Conservation (phyloP, 768 basidiomycete genomes). For the Phylloporus scabripes region DNA sequence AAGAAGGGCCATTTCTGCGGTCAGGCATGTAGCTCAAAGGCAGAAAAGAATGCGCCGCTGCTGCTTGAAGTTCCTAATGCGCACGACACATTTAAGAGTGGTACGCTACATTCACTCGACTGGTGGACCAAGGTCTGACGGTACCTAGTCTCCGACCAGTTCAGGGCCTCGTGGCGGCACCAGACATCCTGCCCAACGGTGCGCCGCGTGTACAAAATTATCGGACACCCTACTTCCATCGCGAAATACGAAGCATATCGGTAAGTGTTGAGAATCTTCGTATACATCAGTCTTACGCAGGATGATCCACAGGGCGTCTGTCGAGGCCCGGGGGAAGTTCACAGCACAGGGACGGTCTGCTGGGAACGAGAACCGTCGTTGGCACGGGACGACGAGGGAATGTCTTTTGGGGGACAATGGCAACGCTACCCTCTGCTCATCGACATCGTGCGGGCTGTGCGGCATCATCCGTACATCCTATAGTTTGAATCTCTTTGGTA, state of each 20-base stretch:
- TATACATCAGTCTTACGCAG: neutral
- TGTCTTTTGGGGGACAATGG: slow-evolving; percentile 64
- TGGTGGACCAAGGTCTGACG: neutral
- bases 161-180: slow-evolving; percentile 67
- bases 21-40: slow-evolving; percentile 49
- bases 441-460: slow-evolving; percentile 55
- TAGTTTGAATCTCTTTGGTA: slow-evolving; percentile 56
- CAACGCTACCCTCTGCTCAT: slow-evolving; percentile 45
- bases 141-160: slow-evolving; percentile 55
- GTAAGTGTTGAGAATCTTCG: slow-evolving; percentile 30
- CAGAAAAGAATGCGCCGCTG: slow-evolving; percentile 48
- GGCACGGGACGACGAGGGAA: slow-evolving; percentile 66
- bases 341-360: slow-evolving; percentile 45
- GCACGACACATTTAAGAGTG: slow-evolving; percentile 61
- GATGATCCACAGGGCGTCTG: slow-evolving; percentile 36
- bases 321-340: slow-evolving; percentile 60
- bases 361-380: slow-evolving; percentile 70
- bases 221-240: slow-evolving; percentile 43
- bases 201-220: slow-evolving; percentile 58
- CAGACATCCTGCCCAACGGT: slow-evolving; percentile 53
- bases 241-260: slow-evolving; percentile 57
- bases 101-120: slow-evolving; percentile 32
- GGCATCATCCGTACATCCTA: slow-evolving; percentile 60
- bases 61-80: slow-evolving; percentile 54
- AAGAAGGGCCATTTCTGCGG: slow-evolving; percentile 65